phyloP scores from a whole-genome alignment of 352 stramenopile species.

The Pythium sukuiense region DNA sequence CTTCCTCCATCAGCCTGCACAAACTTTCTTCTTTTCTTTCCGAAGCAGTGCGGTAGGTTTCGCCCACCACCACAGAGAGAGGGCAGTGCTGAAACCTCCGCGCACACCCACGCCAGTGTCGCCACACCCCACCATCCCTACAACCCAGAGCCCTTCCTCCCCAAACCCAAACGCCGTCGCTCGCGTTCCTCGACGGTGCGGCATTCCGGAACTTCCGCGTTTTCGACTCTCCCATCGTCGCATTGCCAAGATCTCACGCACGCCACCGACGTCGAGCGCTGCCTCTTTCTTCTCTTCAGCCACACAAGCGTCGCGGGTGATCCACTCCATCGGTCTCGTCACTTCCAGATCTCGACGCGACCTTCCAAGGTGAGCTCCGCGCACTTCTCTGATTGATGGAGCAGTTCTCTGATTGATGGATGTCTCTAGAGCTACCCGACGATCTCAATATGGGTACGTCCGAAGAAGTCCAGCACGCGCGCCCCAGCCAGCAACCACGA shows the following conservation, averaged over 20 bases:
- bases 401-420: not conserved
- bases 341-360: not conserved
- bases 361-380: not conserved
- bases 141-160: not conserved
- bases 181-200: not conserved
- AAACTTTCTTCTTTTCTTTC: conserved; percentile 2
- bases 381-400: not conserved
- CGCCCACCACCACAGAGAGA: too few relatives aligned
- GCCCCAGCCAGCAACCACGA: not conserved
- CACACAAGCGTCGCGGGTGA: not conserved
- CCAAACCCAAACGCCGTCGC: not conserved
- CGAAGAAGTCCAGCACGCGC: conserved; percentile 18
- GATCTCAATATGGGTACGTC: conserved; percentile 20
- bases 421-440: not conserved
- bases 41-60: not conserved
- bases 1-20: not conserved
- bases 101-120: conserved; percentile 1
- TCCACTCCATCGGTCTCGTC: not conserved
- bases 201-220: not conserved
- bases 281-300: not conserved
- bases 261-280: not conserved
- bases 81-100: not conserved
- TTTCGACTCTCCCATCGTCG: not conserved
- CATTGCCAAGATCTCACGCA: not conserved
- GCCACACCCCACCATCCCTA: not conserved